These are phyloP conservation scores for Cyclotella choctawhatcheeana DNA, from an alignment of 108 stramenopile species.

Conservation along the genomic window DNA sequence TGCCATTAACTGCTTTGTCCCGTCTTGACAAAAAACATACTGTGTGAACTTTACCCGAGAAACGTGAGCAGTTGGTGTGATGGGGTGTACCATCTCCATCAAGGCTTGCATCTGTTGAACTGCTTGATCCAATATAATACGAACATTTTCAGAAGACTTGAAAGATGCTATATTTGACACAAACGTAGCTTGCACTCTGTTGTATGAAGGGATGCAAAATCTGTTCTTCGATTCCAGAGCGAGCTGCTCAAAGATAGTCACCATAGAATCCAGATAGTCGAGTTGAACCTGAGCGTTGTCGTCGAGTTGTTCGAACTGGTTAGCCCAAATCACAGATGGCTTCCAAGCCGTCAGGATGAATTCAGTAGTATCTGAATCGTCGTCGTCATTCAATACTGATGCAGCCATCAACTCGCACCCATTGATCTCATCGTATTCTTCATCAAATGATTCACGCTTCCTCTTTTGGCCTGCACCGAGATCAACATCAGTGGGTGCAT, in stretches of 20 bases:
- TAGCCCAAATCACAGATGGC: neutral
- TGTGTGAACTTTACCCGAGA: neutral
- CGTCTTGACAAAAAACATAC: neutral
- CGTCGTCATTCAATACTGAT: neutral
- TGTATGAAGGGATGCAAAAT: conserved; percentile 26
- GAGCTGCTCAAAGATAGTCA: conserved; percentile 14
- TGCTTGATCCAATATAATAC: conserved; percentile 4
- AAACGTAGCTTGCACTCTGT: conserved; percentile 13
- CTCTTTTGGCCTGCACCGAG: conserved; percentile 16
- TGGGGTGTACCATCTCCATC: conserved; percentile 15
- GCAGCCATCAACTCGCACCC: neutral
- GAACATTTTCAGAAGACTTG: neutral
- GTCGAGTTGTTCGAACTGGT: neutral
- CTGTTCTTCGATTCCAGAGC: neutral
- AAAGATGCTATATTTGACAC: neutral
- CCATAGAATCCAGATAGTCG: conserved; percentile 1
- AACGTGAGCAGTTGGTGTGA: neutral
- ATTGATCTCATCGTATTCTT: conserved; percentile 7
- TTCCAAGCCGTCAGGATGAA: neutral
- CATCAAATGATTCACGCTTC: conserved; percentile 8
- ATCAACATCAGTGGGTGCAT: neutral
- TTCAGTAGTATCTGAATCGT: neutral
- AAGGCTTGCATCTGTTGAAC: conserved; percentile 29
- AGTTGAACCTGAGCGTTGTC: neutral
- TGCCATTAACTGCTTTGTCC: neutral